phyloP scores from a whole-genome alignment of 1,139 yeast species.

The Kodamaea sp. region DNA sequence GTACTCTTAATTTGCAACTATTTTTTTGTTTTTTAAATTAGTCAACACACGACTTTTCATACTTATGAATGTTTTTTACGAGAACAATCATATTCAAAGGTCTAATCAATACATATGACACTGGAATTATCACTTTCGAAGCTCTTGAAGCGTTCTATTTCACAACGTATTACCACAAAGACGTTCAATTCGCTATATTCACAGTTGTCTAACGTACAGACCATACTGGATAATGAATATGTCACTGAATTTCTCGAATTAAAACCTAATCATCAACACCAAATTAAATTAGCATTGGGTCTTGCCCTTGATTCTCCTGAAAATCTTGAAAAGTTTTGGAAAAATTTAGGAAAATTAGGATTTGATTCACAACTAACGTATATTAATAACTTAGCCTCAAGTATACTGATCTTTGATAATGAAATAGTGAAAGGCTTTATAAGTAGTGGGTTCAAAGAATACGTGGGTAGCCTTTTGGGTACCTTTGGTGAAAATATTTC shows the following conservation, averaged over 20 bases:
- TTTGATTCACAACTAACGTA: constrained; percentile 13
- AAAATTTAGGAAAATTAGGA: constrained; percentile 11
- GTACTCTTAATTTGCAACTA: too few species aligned
- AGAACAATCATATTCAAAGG: too few species aligned
- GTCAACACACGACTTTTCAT: too few species aligned
- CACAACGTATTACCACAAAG: constrained; percentile 12
- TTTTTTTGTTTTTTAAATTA: too few species aligned
- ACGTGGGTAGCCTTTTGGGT: constrained; percentile 3
- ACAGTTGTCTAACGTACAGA: constrained; percentile 14
- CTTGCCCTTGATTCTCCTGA: constrained; percentile 13
- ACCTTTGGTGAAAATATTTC: constrained; percentile 2
- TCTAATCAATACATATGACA: neutral
- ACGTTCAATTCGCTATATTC: constrained; percentile 15
- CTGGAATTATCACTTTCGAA: constrained; percentile 11
- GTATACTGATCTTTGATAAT: constrained; percentile 6
- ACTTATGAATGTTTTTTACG: too few species aligned
- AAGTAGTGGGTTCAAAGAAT: constrained; percentile 10
- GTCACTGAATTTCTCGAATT: constrained; percentile 13
- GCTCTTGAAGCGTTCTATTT: constrained; percentile 15
- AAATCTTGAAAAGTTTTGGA: constrained; percentile 15
- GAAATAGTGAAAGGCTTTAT: constrained; percentile 12
- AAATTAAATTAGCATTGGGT: constrained; percentile 10
- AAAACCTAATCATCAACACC: constrained; percentile 7
- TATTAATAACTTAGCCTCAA: constrained; percentile 9
- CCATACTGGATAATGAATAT: constrained; percentile 15